phyloP scores from a whole-genome alignment of 2,329 filamentous ascomycete species.

The Fusarium nematophilum region DNA sequence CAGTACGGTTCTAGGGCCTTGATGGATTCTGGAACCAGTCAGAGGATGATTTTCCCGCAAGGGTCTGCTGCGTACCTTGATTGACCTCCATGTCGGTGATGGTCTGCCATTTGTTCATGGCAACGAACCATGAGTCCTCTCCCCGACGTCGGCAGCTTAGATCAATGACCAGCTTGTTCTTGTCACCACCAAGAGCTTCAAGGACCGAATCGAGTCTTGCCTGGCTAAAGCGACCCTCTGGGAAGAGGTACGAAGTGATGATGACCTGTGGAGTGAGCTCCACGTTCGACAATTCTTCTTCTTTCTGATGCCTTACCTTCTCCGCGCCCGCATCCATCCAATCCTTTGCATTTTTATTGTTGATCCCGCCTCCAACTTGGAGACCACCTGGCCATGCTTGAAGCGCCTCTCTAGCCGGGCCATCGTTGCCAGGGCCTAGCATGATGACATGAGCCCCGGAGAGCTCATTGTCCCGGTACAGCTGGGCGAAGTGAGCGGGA shows the following conservation, averaged over 20 bases:
- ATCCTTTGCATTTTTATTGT: conserved; percentile 80
- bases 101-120: conserved; percentile 99
- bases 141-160: conserved; percentile 86
- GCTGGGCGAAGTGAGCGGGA: conserved; percentile 80
- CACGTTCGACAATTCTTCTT: conserved; percentile 13
- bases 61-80: conserved; percentile 68
- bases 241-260: conserved; percentile 95
- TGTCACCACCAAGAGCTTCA: conserved; percentile 77
- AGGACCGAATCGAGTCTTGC: conserved; percentile 80
- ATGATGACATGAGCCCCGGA: conserved; percentile 94
- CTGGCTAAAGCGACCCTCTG: conserved; percentile 82
- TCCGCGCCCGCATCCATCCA: conserved; percentile 92
- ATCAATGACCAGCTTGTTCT: conserved; percentile 88
- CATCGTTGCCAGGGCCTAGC: conserved; percentile 89
- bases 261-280: conserved; percentile 76
- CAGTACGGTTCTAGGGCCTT: conserved; percentile 87
- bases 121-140: conserved; percentile 87
- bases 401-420: conserved; percentile 81
- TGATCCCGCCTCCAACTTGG: conserved; percentile 96
- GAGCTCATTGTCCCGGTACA: conserved; percentile 82
- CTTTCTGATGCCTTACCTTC: conserved; percentile 69
- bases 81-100: conserved; percentile 96
- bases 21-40: conserved; percentile 74
- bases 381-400: conserved; percentile 81
- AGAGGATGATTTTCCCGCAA: conserved; percentile 16